Evolutionary conservation across 305 asterid genomes (phyloP), one percentile per base, ranked within the genome.

Genomic region (Fraxinus greggii): DNA sequence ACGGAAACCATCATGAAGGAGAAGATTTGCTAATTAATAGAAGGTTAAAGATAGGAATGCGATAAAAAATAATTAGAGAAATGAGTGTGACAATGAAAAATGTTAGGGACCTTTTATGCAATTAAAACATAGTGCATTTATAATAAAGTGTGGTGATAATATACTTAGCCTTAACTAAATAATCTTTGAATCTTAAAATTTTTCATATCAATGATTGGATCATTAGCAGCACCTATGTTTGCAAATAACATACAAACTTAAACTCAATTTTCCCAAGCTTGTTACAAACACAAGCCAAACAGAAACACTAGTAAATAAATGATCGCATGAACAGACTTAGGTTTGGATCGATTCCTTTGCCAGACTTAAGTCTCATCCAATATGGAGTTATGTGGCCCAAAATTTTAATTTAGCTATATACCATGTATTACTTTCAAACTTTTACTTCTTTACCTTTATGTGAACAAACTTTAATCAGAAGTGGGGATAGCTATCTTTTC

Each of bases 281-380:
- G 35, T 69, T 54, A 73, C 35, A 15, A n/a, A 7, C 38, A 78
- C 31, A 69, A 65, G 56, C 81, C 78, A 63, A 65, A 75, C 48
- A 29, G 9, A 28, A 29, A 31, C 35, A 59, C 51, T 33, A 9
- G 76, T 23, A 54, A 69, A 48, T 65, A 67, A 67, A 28, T 15
- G 45, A 73, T 29, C 23, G 17, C 59, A 67, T 51, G 38, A 7
- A 33, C 65, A 77, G 31, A 48, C 45, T 48, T 32, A 32, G 65
- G 17, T 51, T 33, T 24, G 40, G 78, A 45, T 74, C 7, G n/a
- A 13, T 45, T 65, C 28, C 45, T 70, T 28, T 15, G 48, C 73
- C 54, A 36, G 76, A 79, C 80, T 59, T 56, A 38, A n/a, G 21
- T 33, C 59, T 73, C 63, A 70, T 24, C 79, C 77, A 59, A 31